phyloP scores from a whole-genome alignment of 257 asterid species.

The Anisodus tanguticus region DNA sequence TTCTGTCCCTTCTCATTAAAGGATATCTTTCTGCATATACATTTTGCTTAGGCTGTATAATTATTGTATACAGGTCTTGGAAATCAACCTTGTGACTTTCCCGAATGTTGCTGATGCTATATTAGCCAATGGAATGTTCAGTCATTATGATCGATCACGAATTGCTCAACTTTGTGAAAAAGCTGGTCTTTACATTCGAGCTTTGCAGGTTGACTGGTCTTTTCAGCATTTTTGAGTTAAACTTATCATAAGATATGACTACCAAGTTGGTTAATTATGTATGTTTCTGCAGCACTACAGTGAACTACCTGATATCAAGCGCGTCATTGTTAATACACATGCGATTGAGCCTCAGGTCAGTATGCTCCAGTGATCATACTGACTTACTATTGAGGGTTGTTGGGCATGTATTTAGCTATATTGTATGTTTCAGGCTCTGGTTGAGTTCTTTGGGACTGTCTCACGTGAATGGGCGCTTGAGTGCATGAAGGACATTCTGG shows the following conservation, averaged over 20 bases:
- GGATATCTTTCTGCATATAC: neutral
- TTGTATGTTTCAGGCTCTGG: constrained; percentile 69
- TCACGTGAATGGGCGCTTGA: constrained; percentile 95
- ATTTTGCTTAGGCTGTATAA: constrained; percentile 1
- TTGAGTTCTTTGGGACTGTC: constrained; percentile 91
- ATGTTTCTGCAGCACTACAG: constrained; percentile 76
- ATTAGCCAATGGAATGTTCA: constrained; percentile 98
- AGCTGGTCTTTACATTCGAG: constrained; percentile 94
- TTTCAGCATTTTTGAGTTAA: neutral
- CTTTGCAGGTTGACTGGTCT: constrained; percentile 72
- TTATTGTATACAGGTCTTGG: constrained; percentile 71
- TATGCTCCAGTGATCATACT: constrained; percentile 23
- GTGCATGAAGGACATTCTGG: constrained; percentile 93
- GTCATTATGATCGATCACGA: constrained; percentile 97
- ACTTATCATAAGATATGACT: neutral
- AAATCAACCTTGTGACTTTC: constrained; percentile 91
- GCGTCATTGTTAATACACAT: constrained; percentile 98
- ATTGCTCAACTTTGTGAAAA: constrained; percentile 96
- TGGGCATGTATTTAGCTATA: constrained; percentile 32
- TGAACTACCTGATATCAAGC: constrained; percentile 95
- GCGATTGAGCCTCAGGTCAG: constrained; percentile 99
- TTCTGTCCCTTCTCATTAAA: constrained; percentile 9
- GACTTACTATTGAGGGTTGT: neutral
- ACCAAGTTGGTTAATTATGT: neutral
- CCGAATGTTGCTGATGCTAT: constrained; percentile 99